Evolutionary conservation across 139 green algal genomes (phyloP), one percentile per base, ranked within the genome.

Genomic region (Tetradesmus lagerheimii): DNA sequence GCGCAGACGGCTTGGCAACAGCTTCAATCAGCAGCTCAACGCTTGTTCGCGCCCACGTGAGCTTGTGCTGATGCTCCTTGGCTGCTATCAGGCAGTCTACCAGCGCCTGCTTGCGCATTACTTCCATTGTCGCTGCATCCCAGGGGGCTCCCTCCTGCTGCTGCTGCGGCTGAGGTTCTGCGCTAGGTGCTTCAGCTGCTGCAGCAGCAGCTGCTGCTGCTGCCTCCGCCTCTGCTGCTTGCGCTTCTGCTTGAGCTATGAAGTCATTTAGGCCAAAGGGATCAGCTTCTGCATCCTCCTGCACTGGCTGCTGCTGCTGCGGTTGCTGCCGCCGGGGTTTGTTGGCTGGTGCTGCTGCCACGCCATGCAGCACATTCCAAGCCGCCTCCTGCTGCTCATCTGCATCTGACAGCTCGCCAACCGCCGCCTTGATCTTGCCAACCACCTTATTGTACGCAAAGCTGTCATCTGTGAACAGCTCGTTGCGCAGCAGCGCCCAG

Each of bases 391-490:
- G 74, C 80, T 75, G 43, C 18, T 89, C 85, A 75, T 89, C 85
- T 37, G 41, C 85, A 57, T 83, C 71, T 66, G 71, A 38, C 38
- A 89, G 45, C 77, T 77, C 67, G 39, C 37, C 35, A 35, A 89
- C 64, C 15, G 43, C 45, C 11, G 85, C 53, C 85, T 96, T 96
- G 45, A 95, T 88, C 79, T 85, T 83, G 3, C 43, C 82, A 0
- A 96, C 38, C 39, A 93, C 92, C 85, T 94, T 95, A 90, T 95
- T 97, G 91, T 95, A 97, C 5, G 90, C 74, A 76, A 97, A 97
- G 53, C 90, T 96, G 89, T 97, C 95, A 78, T 97, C 95, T 8
- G 93, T 94, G 67, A 81, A 90, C 78, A 95, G 80, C 84, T 94
- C 84, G 43, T 80, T 86, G 27, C 89, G 93, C 57, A 92, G 85